Evolutionary conservation across 106 monocot species (phyloP).

Genomic region (Allium sativum): DNA sequence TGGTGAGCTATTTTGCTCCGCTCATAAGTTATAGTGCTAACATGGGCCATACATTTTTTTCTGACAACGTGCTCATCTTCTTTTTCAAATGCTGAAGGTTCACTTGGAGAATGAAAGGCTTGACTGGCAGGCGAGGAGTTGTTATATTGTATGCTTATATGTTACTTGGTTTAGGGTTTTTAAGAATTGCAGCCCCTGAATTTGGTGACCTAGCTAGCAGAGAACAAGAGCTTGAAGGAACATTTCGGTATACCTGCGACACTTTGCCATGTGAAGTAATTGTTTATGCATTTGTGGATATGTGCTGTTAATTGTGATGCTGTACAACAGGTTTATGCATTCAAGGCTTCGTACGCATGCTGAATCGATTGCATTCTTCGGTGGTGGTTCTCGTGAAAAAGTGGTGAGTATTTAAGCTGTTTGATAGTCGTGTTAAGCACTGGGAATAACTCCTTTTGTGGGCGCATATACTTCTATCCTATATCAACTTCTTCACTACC

Average conservation of each 20-base stretch:
- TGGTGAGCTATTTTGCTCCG: conserved; percentile 47
- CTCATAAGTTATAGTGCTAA: background rate
- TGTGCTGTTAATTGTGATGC: too few relatives aligned
- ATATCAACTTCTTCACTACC: too few relatives aligned
- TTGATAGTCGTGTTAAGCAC: too few relatives aligned
- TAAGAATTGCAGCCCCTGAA: conserved; percentile 86
- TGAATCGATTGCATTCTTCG: conserved; percentile 99
- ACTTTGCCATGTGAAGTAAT: background rate
- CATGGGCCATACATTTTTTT: background rate
- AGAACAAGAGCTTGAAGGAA: conserved; percentile 94
- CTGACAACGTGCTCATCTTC: background rate
- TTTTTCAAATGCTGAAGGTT: conserved; percentile 46
- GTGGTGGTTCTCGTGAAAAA: conserved; percentile 95
- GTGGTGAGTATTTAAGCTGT: conserved; percentile 43
- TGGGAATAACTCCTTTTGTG: too few relatives aligned
- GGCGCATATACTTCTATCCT: too few relatives aligned
- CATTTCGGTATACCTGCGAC: conserved; percentile 55
- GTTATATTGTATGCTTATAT: conserved; percentile 91
- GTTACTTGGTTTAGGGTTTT: conserved; percentile 85
- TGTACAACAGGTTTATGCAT: conserved; percentile 63
- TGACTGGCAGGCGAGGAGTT: conserved; percentile 89
- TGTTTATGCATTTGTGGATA: too few relatives aligned
- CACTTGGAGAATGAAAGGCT: conserved; percentile 97
- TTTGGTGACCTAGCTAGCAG: conserved; percentile 82
- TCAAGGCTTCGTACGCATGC: conserved; percentile 93